Conservation (phyloP, 2,329 filamentous ascomycete species). For the Colletotrichum sidae region DNA sequence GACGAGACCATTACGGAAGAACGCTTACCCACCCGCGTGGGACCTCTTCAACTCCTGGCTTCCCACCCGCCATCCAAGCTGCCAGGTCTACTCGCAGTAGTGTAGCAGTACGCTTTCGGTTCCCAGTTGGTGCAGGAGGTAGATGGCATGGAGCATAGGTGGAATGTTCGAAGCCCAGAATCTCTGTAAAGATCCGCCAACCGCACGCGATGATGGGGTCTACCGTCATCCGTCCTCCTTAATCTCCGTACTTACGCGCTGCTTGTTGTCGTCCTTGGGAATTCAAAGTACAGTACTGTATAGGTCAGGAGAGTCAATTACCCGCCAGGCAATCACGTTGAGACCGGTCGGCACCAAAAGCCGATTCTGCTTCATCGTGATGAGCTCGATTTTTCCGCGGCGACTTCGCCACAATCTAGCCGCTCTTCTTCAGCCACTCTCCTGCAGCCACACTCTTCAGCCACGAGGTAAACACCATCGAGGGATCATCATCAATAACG, state of each 20-base stretch:
- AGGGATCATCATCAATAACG: too few relatives aligned
- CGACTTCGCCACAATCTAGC: neutral
- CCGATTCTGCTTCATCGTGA: too few relatives aligned
- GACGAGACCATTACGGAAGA: neutral
- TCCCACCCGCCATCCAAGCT: too few relatives aligned
- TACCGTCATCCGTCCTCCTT: slow-evolving; percentile 21
- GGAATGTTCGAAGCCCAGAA: slow-evolving; percentile 1
- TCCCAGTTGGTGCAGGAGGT: too few relatives aligned
- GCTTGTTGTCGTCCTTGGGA: neutral
- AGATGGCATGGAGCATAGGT: too few relatives aligned
- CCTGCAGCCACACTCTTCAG: too few relatives aligned
- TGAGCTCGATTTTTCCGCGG: neutral
- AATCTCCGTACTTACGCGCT: slow-evolving; percentile 5
- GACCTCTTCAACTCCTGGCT: too few relatives aligned
- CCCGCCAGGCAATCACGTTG: slow-evolving; percentile 13
- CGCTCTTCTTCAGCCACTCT: too few relatives aligned
- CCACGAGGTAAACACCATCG: too few relatives aligned
- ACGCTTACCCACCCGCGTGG: slow-evolving; percentile 9
- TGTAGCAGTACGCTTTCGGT: too few relatives aligned
- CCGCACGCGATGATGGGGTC: slow-evolving; percentile 2
- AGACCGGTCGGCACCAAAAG: neutral
- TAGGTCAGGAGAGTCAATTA: too few relatives aligned
- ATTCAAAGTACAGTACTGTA: neutral
- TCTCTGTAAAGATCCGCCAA: neutral
- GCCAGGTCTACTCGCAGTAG: too few relatives aligned